A percentile compares a stretch with the other conserved stretches of the same genome.
phyloP scores from a whole-genome alignment of 768 basidiomycete genomes.

The Suillus variegatus region DNA sequence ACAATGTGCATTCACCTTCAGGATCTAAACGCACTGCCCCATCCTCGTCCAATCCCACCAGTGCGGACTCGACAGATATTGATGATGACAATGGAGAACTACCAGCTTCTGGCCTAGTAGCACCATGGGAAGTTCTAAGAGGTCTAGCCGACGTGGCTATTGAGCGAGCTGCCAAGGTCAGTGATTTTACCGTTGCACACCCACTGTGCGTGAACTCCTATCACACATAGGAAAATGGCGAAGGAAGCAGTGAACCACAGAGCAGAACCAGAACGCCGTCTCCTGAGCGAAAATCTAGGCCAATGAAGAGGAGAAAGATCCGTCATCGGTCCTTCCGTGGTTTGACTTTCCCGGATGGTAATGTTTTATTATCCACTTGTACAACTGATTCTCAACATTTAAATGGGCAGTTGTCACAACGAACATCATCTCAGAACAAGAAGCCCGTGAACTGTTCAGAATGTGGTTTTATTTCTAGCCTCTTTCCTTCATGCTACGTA shows the following conservation, averaged over 20 bases:
- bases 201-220: constrained; percentile 5
- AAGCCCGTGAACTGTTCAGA: constrained; percentile 84
- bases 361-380: constrained; percentile 8
- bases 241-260: constrained; percentile 66
- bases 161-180: constrained; percentile 75
- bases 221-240: constrained; percentile 71
- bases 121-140: constrained; percentile 84
- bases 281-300: constrained; percentile 67
- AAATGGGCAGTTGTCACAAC: constrained; percentile 72
- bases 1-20: constrained; percentile 31
- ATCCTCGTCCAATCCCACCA: constrained; percentile 66
- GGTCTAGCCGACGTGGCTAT: constrained; percentile 82
- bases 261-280: constrained; percentile 76
- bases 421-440: constrained; percentile 74
- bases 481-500: constrained; percentile 11
- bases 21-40: constrained; percentile 63
- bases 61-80: constrained; percentile 81
- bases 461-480: constrained; percentile 48
- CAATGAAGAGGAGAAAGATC: constrained; percentile 71
- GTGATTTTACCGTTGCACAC: constrained; percentile 14
- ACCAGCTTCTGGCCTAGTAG: constrained; percentile 79
- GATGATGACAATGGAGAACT: constrained; percentile 82
- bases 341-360: constrained; percentile 80
- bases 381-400: constrained; percentile 9
- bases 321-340: constrained; percentile 59